phyloP scores from a whole-genome alignment of 1,284 basidiomycete genomes.

The Mycena citricolor region DNA sequence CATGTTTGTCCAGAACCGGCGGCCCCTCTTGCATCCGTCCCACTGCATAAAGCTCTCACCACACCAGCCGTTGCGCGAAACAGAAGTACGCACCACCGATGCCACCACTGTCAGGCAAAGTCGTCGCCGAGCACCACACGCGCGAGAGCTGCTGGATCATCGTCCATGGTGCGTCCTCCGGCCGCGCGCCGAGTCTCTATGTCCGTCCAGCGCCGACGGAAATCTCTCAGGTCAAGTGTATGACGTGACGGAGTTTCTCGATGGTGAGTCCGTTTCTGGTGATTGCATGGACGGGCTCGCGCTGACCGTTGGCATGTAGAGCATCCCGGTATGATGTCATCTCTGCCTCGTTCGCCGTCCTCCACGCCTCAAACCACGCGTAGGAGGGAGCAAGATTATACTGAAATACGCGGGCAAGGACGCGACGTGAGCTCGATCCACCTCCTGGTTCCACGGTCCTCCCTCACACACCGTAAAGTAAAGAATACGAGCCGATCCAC shows the following conservation, averaged over 20 bases:
- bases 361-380: not conserved
- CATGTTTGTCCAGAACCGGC: no score
- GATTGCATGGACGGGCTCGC: no score
- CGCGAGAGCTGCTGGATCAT: conserved; percentile 87
- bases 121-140: conserved; percentile 69
- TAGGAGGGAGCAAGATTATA: conserved; percentile 35
- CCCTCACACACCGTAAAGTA: conserved; percentile 33
- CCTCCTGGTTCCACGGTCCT: not conserved
- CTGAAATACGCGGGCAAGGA: conserved; percentile 44
- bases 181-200: conserved; percentile 29
- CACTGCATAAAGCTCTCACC: no score
- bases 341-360: not conserved
- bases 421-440: conserved; percentile 31
- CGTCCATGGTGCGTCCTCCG: conserved; percentile 63
- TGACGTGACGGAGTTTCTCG: conserved; percentile 77
- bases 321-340: conserved; percentile 56
- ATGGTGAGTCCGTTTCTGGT: conserved; percentile 39
- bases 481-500: conserved; percentile 85
- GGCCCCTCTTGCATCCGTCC: no score
- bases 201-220: no score
- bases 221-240: conserved; percentile 49
- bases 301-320: conserved; percentile 39
- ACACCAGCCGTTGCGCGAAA: no score
- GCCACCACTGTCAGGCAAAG: conserved; percentile 57
- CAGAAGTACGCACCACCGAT: no score